phyloP scores from a whole-genome alignment of 202 grass and related monocot genomes.

The Brachypodium distachyon region DNA sequence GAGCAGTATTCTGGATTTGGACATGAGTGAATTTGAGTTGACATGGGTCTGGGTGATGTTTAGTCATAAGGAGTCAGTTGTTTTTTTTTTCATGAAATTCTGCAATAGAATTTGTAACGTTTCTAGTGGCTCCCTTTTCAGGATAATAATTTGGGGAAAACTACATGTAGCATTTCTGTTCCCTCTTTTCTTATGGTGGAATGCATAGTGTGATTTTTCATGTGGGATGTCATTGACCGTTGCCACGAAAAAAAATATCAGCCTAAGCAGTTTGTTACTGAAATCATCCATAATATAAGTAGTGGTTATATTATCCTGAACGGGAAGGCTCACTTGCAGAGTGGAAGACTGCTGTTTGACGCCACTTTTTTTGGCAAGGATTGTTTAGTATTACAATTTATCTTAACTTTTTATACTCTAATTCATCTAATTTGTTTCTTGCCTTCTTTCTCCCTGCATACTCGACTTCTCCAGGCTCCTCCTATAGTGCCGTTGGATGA shows the following conservation, averaged over 20 bases:
- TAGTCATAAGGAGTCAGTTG: not conserved
- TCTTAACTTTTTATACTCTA: not conserved
- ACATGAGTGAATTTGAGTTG: not conserved
- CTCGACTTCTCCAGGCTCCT: slow-evolving; percentile 36
- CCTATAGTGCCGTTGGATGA: slow-evolving; percentile 48
- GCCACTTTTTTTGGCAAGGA: not conserved
- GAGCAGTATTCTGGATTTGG: not conserved
- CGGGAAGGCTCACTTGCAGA: not conserved
- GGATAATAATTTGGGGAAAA: not conserved
- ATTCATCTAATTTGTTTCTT: not conserved
- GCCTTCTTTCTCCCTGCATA: not conserved
- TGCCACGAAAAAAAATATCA: not conserved
- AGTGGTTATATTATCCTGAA: not conserved
- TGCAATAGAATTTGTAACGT: not conserved
- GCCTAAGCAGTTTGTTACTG: not conserved
- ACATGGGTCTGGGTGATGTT: not conserved
- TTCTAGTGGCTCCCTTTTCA: not conserved
- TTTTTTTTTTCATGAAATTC: not conserved
- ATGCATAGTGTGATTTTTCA: not conserved
- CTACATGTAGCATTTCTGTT: not conserved
- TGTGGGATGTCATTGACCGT: not conserved
- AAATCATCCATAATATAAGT: not conserved
- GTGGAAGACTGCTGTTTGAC: slow-evolving; percentile 1
- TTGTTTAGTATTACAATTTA: not conserved
- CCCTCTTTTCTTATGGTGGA: not conserved